Evolutionary conservation across 2,329 filamentous ascomycete species (phyloP), one percentile per base, ranked within the genome.

Genomic region (Cladobotryum protrusum): DNA sequence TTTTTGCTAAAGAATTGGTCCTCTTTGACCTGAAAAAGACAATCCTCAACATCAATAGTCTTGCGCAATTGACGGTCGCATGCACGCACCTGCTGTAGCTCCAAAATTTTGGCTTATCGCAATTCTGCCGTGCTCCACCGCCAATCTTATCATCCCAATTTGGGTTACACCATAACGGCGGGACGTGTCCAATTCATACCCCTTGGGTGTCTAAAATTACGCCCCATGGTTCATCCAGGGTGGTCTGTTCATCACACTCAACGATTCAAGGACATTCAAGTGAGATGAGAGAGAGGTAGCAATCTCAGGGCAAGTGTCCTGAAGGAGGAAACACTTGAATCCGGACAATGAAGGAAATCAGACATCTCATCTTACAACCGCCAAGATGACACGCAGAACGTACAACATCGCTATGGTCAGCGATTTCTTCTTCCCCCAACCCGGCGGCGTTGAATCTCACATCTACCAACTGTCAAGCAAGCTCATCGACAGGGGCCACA

Each of bases 341-440:
- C 6, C 6, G 24, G 11, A 29, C 24, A 29, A 29, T 29, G 24
- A 29, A 9, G 24, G 24, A 29, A 29, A 29, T 29, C 24, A 8
- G 24, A 29, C 24, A 29, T 29, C 24, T 29, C 24, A 9, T 29
- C 24, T 29, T 29, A 29, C 24, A 50, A 49, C 56, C 58, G 55
- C 61, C 67, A 69, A 58, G 49, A 80, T 78, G 70, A 68, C 74
- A 59, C 77, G 73, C 59, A 74, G 74, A 56, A 80, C 77, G 32
- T 85, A 84, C 68, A 85, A 82, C 63, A 85, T 85, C 71, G 82
- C 82, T 55, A 99, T 99, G 93, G 88, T 96, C 68, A 91, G 92
- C 79, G 93, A 99, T 76, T 96, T 95, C 79, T 99, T 99, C 83
- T 99, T 95, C 66, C 93, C 93, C 13, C 92, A 97, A 64, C 92